These are phyloP conservation scores for Scutellaria minor DNA, from an alignment of 257 asterid genomes.

Conservation along the genomic window DNA sequence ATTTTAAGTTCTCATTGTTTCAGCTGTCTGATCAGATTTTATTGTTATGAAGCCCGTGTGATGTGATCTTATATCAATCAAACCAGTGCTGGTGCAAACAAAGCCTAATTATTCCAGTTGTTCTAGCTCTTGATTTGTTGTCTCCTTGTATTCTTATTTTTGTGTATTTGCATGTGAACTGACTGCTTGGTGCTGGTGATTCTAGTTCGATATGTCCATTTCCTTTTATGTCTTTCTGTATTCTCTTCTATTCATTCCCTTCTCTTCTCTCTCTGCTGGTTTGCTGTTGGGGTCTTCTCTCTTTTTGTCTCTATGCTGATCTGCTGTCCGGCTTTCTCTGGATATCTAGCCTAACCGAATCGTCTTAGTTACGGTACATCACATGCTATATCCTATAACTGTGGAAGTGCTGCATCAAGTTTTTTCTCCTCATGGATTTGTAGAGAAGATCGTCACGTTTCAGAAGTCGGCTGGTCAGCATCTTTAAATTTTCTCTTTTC, in stretches of 20 bases:
- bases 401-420: constrained; percentile 99
- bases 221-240: constrained; percentile 50
- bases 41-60: constrained; percentile 20
- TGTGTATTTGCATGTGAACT: constrained; percentile 36
- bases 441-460: constrained; percentile 99
- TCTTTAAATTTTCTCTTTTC: constrained; percentile 68
- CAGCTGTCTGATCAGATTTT: constrained; percentile 6
- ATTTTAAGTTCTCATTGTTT: not conserved
- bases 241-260: constrained; percentile 78
- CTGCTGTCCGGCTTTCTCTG: constrained; percentile 77
- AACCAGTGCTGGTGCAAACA: not conserved
- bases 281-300: constrained; percentile 80
- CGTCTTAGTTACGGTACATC: constrained; percentile 98
- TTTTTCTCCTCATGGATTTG: constrained; percentile 98
- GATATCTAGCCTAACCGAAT: constrained; percentile 98
- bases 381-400: constrained; percentile 99
- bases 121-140: constrained; percentile 29
- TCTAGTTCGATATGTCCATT: constrained; percentile 44
- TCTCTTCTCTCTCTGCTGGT: constrained; percentile 87
- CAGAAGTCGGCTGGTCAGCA: constrained; percentile 99
- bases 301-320: constrained; percentile 75
- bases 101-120: constrained; percentile 11
- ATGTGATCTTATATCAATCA: not conserved
- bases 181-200: constrained; percentile 39
- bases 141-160: constrained; percentile 9